Base-by-base conservation (phyloP, 129 eudicot species). In the Flaveria ramosissima region DNA sequence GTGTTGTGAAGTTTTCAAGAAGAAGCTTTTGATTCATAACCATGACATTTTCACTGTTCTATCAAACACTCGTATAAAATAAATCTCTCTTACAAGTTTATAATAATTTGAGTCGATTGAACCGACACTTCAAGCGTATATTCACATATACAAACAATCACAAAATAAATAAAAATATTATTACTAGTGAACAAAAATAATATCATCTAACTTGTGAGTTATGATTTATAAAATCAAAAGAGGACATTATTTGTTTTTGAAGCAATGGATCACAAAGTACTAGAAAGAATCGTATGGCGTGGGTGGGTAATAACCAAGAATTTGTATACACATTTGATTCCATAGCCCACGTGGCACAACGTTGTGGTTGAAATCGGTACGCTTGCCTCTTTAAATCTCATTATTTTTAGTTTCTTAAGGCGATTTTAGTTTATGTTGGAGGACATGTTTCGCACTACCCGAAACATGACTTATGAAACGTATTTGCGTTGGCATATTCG, bases 241-340 rank as follows among this genome's bases (percentile, higher is more conserved):
- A 1, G 26, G 26, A 8, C 3, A 71, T 71, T n/a, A 50, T 46
- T 47, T 50, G 36, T 51, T 6, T 41, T 20, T 1, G 68, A 59
- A 57, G 57, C 39, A 60, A 73, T 56, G 14, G 52, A 56, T 19
- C 68, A 73, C 16, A 42, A 36, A 21, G 51, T 39, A 62, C 19
- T 0, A 32, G 30, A 51, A 61, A 41, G 74, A 66, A 66, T 76
- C 55, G 21, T 36, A 51, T 65, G 80, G 80, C 80, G 73, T 66
- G 74, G 80, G 55, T 76, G 74, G 67, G 74, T 66, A 76, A 55
- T 53, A 76, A 21, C 80, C 80, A 76, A 24, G 56, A 51, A 41
- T 36, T 6, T 42, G 42, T 43, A 39, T 57, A 45, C 59, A 57
- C 59, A 19, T 59, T 51, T 57, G 78, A 73, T 57, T 73, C 73